These are phyloP conservation scores for Cercospora sp. DNA, from an alignment of 2,329 filamentous ascomycete species.

Conservation along the genomic window DNA sequence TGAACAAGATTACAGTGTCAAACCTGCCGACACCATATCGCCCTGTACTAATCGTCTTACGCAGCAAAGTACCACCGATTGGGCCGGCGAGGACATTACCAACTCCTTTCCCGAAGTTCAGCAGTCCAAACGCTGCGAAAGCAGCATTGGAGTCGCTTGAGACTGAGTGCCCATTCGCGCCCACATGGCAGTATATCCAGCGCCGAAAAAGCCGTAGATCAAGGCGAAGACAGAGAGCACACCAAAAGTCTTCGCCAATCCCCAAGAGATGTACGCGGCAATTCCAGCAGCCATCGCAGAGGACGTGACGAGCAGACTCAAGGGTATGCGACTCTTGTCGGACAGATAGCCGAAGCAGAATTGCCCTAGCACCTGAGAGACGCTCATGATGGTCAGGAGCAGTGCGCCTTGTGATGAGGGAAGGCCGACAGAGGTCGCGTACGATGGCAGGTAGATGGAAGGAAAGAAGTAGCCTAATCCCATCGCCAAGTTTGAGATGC, in stretches of 20 bases:
- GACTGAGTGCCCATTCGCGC: slow-evolving; percentile 33
- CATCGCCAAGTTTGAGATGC: slow-evolving; percentile 41
- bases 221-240: slow-evolving; percentile 46
- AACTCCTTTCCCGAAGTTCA: slow-evolving; percentile 34
- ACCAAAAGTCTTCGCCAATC: slow-evolving; percentile 43
- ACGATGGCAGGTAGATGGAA: slow-evolving; percentile 43
- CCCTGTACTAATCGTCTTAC: not conserved
- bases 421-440: slow-evolving; percentile 37
- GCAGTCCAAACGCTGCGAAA: slow-evolving; percentile 29
- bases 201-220: slow-evolving; percentile 50
- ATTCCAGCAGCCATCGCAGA: slow-evolving; percentile 46
- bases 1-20: slow-evolving; percentile 28
- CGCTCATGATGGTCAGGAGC: slow-evolving; percentile 42
- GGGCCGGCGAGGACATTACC: slow-evolving; percentile 35
- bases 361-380: slow-evolving; percentile 42
- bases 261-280: slow-evolving; percentile 52
- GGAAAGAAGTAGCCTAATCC: slow-evolving; percentile 46
- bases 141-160: slow-evolving; percentile 28
- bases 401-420: slow-evolving; percentile 33
- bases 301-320: slow-evolving; percentile 38
- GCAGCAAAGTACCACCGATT: slow-evolving; percentile 29
- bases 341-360: slow-evolving; percentile 42
- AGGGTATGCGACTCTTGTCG: slow-evolving; percentile 39
- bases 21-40: slow-evolving; percentile 26
- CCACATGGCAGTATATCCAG: slow-evolving; percentile 43